A percentile compares a stretch with the other conserved stretches of the same genome.
Evolutionary conservation across 805 yeast species (phyloP).

Genomic region (Isabelozyma heimii): DNA sequence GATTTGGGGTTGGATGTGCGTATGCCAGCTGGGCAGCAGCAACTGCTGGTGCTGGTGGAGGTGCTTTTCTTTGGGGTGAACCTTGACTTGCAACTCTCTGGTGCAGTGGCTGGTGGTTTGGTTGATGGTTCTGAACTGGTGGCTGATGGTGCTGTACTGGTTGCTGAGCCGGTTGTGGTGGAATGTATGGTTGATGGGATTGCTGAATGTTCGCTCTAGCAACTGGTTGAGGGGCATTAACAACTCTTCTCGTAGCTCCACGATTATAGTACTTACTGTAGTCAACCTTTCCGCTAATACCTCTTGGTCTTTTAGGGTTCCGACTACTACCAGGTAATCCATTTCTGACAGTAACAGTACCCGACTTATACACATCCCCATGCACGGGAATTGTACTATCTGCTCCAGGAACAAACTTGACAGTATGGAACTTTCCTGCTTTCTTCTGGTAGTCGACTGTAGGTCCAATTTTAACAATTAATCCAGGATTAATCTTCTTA

Average conservation of each 20-base stretch:
- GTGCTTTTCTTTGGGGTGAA: slow-evolving; percentile 8
- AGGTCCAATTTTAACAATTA: slow-evolving; percentile 65
- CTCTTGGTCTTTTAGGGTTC: slow-evolving; percentile 76
- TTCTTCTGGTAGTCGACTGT: slow-evolving; percentile 84
- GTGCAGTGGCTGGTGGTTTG: slow-evolving; percentile 10
- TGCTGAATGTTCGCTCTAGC: slow-evolving; percentile 2
- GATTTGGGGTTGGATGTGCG: slow-evolving; percentile 9
- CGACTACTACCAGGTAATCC: slow-evolving; percentile 74
- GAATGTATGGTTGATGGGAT: neutral
- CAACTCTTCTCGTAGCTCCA: slow-evolving; percentile 13
- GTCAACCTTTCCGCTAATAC: slow-evolving; percentile 37
- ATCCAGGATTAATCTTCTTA: slow-evolving; percentile 55
- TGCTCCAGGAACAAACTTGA: slow-evolving; percentile 64
- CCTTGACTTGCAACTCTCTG: slow-evolving; percentile 2
- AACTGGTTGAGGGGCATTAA: slow-evolving; percentile 15
- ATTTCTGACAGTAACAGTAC: slow-evolving; percentile 73
- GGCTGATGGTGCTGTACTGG: slow-evolving; percentile 20
- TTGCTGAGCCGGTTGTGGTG: slow-evolving; percentile 2
- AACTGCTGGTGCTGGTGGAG: slow-evolving; percentile 16
- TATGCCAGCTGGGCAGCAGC: neutral
- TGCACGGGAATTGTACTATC: slow-evolving; percentile 54
- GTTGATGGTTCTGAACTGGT: slow-evolving; percentile 17
- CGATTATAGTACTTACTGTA: slow-evolving; percentile 42
- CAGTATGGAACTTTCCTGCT: slow-evolving; percentile 76
- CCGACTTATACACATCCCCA: slow-evolving; percentile 82